These are phyloP conservation scores for Torulaspora delbrueckii DNA, from an alignment of 805 yeast genomes.

Conservation along the genomic window DNA sequence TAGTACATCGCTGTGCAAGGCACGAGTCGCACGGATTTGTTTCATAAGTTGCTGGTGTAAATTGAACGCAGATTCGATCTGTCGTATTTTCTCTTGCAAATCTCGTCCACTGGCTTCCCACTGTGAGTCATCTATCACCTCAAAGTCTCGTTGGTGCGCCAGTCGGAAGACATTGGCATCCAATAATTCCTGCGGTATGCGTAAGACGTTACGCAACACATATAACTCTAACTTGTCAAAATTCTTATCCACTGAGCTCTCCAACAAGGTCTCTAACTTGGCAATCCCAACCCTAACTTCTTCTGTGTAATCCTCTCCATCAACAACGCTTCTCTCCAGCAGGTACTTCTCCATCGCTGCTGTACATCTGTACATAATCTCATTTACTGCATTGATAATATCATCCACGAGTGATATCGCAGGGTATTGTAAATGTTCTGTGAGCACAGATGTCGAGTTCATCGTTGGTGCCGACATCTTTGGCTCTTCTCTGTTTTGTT, in stretches of 20 bases:
- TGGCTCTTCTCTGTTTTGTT: not conserved
- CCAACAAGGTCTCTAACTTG: conserved; percentile 69
- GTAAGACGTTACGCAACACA: conserved; percentile 68
- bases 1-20: conserved; percentile 23
- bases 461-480: conserved; percentile 37
- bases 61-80: conserved; percentile 21
- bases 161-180: conserved; percentile 63
- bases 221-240: conserved; percentile 86
- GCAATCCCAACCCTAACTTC: conserved; percentile 79
- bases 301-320: conserved; percentile 31
- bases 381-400: conserved; percentile 82
- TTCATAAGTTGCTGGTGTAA: conserved; percentile 18
- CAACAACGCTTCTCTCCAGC: conserved; percentile 21
- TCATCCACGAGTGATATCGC: conserved; percentile 82
- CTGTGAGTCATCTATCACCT: conserved; percentile 14
- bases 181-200: conserved; percentile 60
- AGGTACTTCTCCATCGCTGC: conserved; percentile 70
- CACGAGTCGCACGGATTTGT: conserved; percentile 16
- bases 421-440: conserved; percentile 83
- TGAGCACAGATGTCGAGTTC: conserved; percentile 49
- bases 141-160: conserved; percentile 61
- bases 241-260: conserved; percentile 68
- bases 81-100: conserved; percentile 20
- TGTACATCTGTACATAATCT: conserved; percentile 74
- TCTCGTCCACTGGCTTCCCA: conserved; percentile 10